These are phyloP conservation scores for Ogataea neopini DNA, from an alignment of 805 yeast genomes.

Conservation along the genomic window DNA sequence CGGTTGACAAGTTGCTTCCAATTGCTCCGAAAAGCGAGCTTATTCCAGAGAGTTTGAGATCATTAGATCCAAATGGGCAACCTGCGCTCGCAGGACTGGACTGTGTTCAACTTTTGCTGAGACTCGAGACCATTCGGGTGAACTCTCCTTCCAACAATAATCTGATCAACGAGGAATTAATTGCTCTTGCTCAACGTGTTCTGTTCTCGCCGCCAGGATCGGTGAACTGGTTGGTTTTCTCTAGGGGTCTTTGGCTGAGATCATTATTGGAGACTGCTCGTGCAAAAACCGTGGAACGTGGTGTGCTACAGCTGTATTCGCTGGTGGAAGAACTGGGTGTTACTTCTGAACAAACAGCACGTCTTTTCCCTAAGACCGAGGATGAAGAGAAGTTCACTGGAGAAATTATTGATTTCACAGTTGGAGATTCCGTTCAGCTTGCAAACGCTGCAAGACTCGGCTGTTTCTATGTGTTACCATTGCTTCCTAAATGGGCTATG, in stretches of 20 bases:
- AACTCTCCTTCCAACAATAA: conserved; percentile 72
- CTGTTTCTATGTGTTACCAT: conserved; percentile 72
- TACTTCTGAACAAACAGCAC: conserved; percentile 51
- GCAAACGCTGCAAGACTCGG: conserved; percentile 56
- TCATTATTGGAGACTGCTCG: conserved; percentile 78
- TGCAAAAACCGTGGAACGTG: conserved; percentile 89
- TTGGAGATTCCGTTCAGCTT: conserved; percentile 34
- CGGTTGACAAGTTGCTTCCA: conserved; percentile 52
- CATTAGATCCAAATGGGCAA: conserved; percentile 78
- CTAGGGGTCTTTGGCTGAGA: conserved; percentile 87
- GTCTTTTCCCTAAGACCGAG: conserved; percentile 48
- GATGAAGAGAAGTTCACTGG: conserved; percentile 30
- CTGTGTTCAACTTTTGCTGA: conserved; percentile 67
- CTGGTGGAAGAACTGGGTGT: conserved; percentile 85
- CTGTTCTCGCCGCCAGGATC: conserved; percentile 49
- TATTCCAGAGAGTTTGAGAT: conserved; percentile 55
- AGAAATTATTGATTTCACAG: conserved; percentile 18
- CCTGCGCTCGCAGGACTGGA: conserved; percentile 74
- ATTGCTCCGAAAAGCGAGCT: conserved; percentile 60
- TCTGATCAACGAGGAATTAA: conserved; percentile 78
- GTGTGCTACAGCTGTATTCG: conserved; percentile 89
- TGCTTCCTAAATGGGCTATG: conserved; percentile 82
- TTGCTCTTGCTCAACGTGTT: conserved; percentile 73
- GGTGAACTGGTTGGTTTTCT: conserved; percentile 75
- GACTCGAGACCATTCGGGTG: conserved; percentile 61